phyloP scores from a whole-genome alignment of 306 rosid species.

The Pueraria montana region DNA sequence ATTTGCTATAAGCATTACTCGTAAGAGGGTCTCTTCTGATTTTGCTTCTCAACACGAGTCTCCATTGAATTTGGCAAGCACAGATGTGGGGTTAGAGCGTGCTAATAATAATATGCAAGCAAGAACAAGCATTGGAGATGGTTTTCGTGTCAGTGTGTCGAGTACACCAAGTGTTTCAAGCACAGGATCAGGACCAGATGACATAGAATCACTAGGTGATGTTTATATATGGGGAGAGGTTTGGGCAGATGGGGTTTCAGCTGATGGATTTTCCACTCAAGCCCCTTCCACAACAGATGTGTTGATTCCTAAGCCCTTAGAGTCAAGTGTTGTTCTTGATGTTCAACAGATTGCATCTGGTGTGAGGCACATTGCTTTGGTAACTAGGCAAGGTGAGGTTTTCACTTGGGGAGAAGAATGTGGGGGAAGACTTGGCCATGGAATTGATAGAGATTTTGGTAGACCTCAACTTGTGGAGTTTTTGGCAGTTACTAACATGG shows the following conservation, averaged over 20 bases:
- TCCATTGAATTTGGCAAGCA: conserved; percentile 54
- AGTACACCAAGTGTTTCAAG: conserved; percentile 88
- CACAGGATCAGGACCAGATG: conserved; percentile 93
- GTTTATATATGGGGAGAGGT: conserved; percentile 95
- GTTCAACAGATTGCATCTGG: conserved; percentile 94
- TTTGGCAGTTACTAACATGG: conserved; percentile 72
- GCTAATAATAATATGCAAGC: conserved; percentile 80
- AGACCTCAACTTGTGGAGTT: conserved; percentile 85
- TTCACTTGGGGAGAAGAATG: conserved; percentile 99
- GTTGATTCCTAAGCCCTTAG: conserved; percentile 79
- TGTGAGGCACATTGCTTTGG: conserved; percentile 80
- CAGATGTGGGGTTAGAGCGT: conserved; percentile 75
- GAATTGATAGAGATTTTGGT: conserved; percentile 74
- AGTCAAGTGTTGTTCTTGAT: conserved; percentile 92
- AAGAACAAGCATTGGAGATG: conserved; percentile 84
- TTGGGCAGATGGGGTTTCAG: conserved; percentile 70
- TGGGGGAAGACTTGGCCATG: conserved; percentile 97
- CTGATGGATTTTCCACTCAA: conserved; percentile 59
- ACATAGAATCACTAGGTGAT: conserved; percentile 95
- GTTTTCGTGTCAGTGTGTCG: conserved; percentile 87
- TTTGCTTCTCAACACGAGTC: conserved; percentile 52
- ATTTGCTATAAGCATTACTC: conserved; percentile 53
- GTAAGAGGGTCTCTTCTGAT: conserved; percentile 59
- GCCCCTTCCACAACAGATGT: conserved; percentile 68
- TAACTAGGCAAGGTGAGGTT: conserved; percentile 98